Conservation (phyloP, 768 basidiomycete genomes). For the Russula emetica region DNA sequence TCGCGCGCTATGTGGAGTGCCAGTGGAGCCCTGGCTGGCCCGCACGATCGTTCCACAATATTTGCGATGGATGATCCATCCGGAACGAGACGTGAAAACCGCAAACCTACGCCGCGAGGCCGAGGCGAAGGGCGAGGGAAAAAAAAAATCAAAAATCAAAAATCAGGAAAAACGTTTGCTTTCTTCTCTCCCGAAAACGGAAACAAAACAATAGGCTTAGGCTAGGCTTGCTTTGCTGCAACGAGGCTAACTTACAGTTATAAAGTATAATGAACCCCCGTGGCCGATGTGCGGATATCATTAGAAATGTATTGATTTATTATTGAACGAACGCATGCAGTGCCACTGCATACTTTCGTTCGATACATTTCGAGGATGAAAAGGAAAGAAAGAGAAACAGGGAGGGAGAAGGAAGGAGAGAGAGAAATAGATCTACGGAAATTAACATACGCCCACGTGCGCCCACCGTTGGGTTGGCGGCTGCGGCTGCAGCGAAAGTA, state of each 20-base stretch:
- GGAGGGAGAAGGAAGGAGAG: too few relatives aligned
- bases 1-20: too few relatives aligned
- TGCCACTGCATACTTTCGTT: too few relatives aligned
- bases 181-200: not conserved
- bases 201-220: too few relatives aligned
- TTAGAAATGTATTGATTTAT: not conserved
- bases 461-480: not conserved
- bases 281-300: not conserved
- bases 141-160: not conserved
- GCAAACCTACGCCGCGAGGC: not conserved
- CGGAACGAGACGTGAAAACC: not conserved
- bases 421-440: not conserved
- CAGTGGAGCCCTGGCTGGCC: too few relatives aligned
- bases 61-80: constrained; percentile 2
- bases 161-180: too few relatives aligned
- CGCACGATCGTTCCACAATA: too few relatives aligned
- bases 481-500: not conserved
- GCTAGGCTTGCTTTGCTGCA: not conserved
- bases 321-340: too few relatives aligned
- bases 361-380: not conserved
- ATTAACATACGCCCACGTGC: not conserved
- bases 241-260: not conserved
- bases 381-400: not conserved
- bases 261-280: not conserved
- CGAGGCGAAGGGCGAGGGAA: too few relatives aligned